Base-by-base conservation (phyloP, 1,139 yeast genomes). In the Diutina rugosa region DNA sequence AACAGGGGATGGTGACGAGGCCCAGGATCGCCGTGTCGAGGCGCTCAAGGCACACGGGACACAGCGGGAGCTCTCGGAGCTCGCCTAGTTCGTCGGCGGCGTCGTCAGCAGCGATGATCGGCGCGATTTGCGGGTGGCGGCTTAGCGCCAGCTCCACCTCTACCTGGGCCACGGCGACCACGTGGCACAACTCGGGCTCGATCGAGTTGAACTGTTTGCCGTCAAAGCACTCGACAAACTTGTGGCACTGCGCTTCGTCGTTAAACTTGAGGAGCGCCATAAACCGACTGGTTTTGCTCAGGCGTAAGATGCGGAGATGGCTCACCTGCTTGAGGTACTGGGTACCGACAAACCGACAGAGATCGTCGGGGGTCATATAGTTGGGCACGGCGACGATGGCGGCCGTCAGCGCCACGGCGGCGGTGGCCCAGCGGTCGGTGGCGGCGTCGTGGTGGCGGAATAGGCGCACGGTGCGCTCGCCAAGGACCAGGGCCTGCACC, bases 1-100 rank as follows among this genome's bases (percentile, higher is more conserved):
- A 97, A 61, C 97, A 91, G 0, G 95, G 90, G 55, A 89, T 90
- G 0, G 97, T 91, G 12, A 90, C 72, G 16, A 91, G 71, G 0
- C 98, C 98, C 0, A 96, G 85, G 6, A 87, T 76, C 29, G 80
- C 80, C 1, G 93, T 77, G 67, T 91, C 98, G 87, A 91, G 85
- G 60, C 96, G 73, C 63, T 91, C 98, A 29, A 91, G 72, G 65
- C 98, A 91, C 0, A 91, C 97, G 0, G 97, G 97, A 64, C 98
- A 91, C 0, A 95, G 87, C 0, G 98, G 97, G 21, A 91, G 73
- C 65, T 91, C 97, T 4, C 59, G 55, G 1, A 57, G 58, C 5
- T 32, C 29, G 2, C 29, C 44, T 12, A 14, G 5, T 2, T 8
- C 32, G 6, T 14, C 55, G n/a, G 44, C 18, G 35, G 32, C 30